These are phyloP conservation scores for Trypanosoma conorhini DNA, from an alignment of 208 protist genomes.

Conservation along the genomic window DNA sequence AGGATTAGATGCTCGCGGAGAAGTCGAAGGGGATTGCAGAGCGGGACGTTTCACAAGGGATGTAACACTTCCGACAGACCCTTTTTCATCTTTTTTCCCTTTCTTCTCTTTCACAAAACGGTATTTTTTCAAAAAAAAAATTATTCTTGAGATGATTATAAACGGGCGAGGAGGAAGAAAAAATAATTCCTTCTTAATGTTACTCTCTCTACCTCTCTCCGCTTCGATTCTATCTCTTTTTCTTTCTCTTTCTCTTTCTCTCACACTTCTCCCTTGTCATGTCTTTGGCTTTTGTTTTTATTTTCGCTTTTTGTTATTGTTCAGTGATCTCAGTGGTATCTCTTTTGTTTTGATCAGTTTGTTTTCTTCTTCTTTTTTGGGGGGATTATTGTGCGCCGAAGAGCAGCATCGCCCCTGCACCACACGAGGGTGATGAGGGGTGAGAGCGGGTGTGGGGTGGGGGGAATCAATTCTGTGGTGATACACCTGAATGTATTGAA, in stretches of 20 bases:
- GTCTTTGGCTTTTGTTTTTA: not conserved
- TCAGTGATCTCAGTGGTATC: not conserved
- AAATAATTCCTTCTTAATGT: no score
- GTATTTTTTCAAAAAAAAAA: no score
- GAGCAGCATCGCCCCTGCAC: not conserved
- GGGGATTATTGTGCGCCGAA: not conserved
- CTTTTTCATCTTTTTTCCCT: not conserved
- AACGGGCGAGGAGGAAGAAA: no score
- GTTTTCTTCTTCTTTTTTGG: conserved; percentile 13
- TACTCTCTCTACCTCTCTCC: no score
- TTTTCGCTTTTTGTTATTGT: conserved; percentile 13
- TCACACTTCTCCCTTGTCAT: not conserved
- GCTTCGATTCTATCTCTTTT: no score
- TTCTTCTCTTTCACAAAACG: not conserved
- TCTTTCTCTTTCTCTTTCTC: not conserved
- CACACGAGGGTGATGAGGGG: not conserved
- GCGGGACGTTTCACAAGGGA: not conserved
- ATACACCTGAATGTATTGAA: no score
- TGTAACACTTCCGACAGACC: not conserved
- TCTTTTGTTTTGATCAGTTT: not conserved
- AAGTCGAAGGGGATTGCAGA: not conserved
- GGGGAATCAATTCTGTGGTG: not conserved
- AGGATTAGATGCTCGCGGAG: not conserved
- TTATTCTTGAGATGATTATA: no score
- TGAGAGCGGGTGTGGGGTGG: not conserved